These are phyloP conservation scores for Moniliella sp. DNA, from an alignment of 1,284 basidiomycete species.

Conservation along the genomic window DNA sequence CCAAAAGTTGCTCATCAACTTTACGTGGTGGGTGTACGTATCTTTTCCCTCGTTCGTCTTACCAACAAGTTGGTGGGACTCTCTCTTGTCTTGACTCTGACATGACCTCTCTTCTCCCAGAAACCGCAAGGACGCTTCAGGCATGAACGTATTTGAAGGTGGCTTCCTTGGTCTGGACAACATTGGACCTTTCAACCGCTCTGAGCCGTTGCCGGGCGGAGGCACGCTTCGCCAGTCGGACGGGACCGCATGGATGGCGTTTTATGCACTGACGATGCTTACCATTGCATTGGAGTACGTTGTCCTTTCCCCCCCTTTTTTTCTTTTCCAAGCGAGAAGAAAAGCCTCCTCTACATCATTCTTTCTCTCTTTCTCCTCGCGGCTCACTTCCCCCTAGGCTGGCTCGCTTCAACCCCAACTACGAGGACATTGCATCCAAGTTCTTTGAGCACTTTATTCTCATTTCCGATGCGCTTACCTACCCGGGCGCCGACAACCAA, in stretches of 20 bases:
- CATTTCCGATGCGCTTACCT: conserved; percentile 60
- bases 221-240: conserved; percentile 65
- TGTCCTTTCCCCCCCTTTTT: too few species aligned
- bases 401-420: conserved; percentile 85
- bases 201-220: conserved; percentile 79
- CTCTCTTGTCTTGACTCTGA: too few species aligned
- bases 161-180: conserved; percentile 94
- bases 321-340: too few species aligned
- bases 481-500: conserved; percentile 42
- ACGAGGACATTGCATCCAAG: conserved; percentile 95
- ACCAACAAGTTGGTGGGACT: too few species aligned
- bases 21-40: conserved; percentile 99
- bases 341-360: too few species aligned
- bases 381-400: too few species aligned
- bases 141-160: conserved; percentile 88
- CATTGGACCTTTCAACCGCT: conserved; percentile 90
- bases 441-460: conserved; percentile 52
- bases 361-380: too few species aligned
- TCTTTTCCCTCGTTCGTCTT: too few species aligned
- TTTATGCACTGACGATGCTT: conserved; percentile 87
- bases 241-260: conserved; percentile 97
- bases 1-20: conserved; percentile 86
- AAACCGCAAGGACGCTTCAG: conserved; percentile 85
- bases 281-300: conserved; percentile 89
- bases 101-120: too few species aligned